Evolutionary conservation across 495 filamentous ascomycete genomes (phyloP).

Genomic region (Glarea lozoyensis): DNA sequence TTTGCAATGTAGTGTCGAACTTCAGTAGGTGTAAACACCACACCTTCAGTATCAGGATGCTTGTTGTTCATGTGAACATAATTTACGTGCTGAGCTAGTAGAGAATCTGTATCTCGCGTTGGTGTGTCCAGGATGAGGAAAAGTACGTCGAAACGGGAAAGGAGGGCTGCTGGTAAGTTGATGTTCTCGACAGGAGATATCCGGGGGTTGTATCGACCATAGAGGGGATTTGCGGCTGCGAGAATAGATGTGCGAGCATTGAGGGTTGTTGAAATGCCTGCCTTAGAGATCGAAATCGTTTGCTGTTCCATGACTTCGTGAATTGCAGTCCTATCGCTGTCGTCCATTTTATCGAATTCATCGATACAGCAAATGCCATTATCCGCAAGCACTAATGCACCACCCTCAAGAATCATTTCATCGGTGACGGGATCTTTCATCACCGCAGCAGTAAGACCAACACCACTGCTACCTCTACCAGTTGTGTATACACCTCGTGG

Average conservation of each 20-base stretch:
- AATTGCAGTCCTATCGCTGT: constrained; percentile 89
- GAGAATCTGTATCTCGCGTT: constrained; percentile 76
- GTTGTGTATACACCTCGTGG: constrained; percentile 97
- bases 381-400: constrained; percentile 89
- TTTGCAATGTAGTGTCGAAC: constrained; percentile 93
- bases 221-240: constrained; percentile 95
- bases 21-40: constrained; percentile 81
- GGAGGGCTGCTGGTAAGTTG: constrained; percentile 88
- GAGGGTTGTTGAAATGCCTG: constrained; percentile 89
- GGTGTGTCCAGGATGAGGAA: constrained; percentile 96
- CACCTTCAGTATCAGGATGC: constrained; percentile 69
- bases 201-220: constrained; percentile 95
- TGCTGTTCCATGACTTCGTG: constrained; percentile 99
- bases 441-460: constrained; percentile 94
- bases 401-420: constrained; percentile 97
- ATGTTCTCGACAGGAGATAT: constrained; percentile 97
- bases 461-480: constrained; percentile 88
- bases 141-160: constrained; percentile 94
- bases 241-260: constrained; percentile 96
- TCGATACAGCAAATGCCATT: constrained; percentile 99
- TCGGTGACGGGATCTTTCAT: constrained; percentile 98
- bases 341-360: constrained; percentile 99
- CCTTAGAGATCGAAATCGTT: constrained; percentile 97
- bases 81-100: constrained; percentile 91
- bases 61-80: constrained; percentile 96